Evolutionary conservation across 441 rosid species (phyloP), one percentile per base, ranked within the genome.

Genomic region (Gossypium gossypioides): DNA sequence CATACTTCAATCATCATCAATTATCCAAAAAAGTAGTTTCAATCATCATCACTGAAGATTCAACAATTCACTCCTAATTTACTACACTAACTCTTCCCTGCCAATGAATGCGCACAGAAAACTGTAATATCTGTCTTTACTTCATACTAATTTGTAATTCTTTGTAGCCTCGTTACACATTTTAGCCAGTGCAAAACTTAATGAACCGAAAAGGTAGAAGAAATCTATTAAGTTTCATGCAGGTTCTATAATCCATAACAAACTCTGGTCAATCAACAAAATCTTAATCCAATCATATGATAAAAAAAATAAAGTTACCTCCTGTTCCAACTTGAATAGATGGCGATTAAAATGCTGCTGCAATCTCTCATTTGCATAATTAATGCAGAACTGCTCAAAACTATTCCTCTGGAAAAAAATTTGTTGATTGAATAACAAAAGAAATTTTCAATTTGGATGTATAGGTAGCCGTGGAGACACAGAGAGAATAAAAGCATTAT

Each of bases 271-370:
- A 6, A 56, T 18, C 27, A 67, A 37, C 61, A 61, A 27, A 69
- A 63, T 48, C 15, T 37, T 57, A 44, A 52, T 60, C 27, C 37
- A 50, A 46, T 70, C 69, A 67, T 12, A 10, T 19, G 58, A 52
- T 57, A 32, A 3, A 75, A 66, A 63, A 37, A 74, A 48, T 24
- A 50, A 76, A 27, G 56, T 65, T 84, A 95, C 99, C 97, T 95
- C 99, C 78, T 93, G 99, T 87, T 96, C 98, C 72, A 96, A 83
- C 87, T 96, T 96, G 90, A 96, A 96, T 32, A 96, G 77, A 79
- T 96, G 99, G 54, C 99, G 97, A 75, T 92, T 96, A 74, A 96
- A 96, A 80, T 96, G 99, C 79, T 95, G 99, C 81, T 95, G 99
- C 84, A 94, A 77, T 84, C 99, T 92, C 87, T 94, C 99, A 80